Conservation (phyloP, 106 monocot genomes). For the Apostasia ramifera region DNA sequence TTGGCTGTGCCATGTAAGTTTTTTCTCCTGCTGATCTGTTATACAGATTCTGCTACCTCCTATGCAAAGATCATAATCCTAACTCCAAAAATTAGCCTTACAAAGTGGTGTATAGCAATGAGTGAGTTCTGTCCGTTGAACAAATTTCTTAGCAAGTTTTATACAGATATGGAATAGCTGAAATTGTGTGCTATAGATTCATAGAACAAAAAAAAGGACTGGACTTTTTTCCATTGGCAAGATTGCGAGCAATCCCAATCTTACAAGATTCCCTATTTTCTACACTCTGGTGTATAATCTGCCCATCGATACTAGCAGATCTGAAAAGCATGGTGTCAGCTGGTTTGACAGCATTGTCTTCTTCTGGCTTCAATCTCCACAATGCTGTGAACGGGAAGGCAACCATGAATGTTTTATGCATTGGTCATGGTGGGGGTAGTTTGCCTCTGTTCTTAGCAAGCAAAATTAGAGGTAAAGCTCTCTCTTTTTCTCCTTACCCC, state of each 20-base stretch:
- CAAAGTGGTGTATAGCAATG: no score
- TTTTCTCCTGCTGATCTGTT: background rate
- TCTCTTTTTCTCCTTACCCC: background rate
- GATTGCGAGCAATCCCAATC: no score
- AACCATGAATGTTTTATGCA: constrained; percentile 67
- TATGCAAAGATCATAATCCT: no score
- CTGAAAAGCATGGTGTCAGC: constrained; percentile 85
- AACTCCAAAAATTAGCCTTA: no score
- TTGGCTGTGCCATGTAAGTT: constrained; percentile 91
- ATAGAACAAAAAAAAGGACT: no score
- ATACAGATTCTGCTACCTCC: background rate
- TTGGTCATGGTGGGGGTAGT: constrained; percentile 92
- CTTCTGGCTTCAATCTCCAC: constrained; percentile 52
- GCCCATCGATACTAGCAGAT: constrained; percentile 40
- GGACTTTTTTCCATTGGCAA: no score
- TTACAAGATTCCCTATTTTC: no score
- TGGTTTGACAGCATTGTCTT: constrained; percentile 69
- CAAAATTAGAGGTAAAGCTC: constrained; percentile 63
- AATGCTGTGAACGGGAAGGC: constrained; percentile 48
- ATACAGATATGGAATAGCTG: no score
- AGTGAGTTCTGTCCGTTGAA: no score
- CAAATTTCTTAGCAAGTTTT: no score
- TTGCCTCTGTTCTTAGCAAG: constrained; percentile 84
- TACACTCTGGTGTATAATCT: background rate
- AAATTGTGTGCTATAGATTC: no score